Evolutionary conservation across 225 moss, liverwort and hornwort genomes (phyloP), one percentile per base, ranked within the genome.

Genomic region (Bryoerythrophyllum caledonicum): DNA sequence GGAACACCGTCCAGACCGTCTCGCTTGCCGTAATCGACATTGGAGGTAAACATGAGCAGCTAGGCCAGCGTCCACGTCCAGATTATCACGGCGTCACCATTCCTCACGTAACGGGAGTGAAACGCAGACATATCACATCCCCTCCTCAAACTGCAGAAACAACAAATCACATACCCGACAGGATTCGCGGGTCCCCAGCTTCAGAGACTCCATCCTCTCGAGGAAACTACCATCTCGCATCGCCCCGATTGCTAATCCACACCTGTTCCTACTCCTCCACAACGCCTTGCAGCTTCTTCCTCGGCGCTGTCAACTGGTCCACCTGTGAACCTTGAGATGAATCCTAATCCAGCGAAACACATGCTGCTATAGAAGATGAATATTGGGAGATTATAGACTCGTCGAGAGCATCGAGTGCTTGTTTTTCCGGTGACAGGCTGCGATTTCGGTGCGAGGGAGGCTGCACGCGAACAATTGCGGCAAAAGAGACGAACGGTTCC

Each of bases 11-110:
- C 84, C 74, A 81, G 69, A 59, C 75, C 71, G 44, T 53, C 72
- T 77, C 72, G 76, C 71, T 87, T 82, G 84, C 79, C 71, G 28
- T 87, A 77, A 79, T 84, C 65, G 72, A 77, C 84, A 84, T 84
- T 84, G 74, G 84, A 80, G 74, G 74, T 84, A 84, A 84, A 84
- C 87, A 87, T 87, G 82, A 87, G 87, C 81, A 77, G 48, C 5
- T n/a, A n/a, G n/a, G 67, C 72, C 76, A 81, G 72, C 4, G 41
- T 81, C 66, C 72, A 77, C 73, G 67, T 63, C 37, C 56, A 21
- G 48, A 72, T 17, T 48, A 48, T 48, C 17, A 17, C 53, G 56
- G 63, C 61, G 77, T 69, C 54, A 61, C 63, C 69, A 75, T 75
- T 70, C 75, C 65, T 75, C 70, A 75, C 75, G 80, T 80, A 71